Percentiles rank a stretch among this genome's conserved stretches.
phyloP scores from a whole-genome alignment of 164 flowering plant genomes.

The Tetracentron sinense region DNA sequence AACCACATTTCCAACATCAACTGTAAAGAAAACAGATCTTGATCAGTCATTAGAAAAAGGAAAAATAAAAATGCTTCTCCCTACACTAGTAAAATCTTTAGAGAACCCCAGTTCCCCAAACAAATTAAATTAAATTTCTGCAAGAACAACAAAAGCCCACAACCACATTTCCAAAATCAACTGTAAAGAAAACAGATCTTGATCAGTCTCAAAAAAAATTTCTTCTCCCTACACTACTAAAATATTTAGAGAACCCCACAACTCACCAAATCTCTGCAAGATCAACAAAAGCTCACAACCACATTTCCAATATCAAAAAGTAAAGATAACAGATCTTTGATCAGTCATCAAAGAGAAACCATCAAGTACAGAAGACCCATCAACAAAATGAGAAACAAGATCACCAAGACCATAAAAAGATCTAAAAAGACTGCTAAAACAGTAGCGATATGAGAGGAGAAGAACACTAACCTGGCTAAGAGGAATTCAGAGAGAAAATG shows the following conservation, averaged over 20 bases:
- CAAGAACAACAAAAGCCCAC: not conserved
- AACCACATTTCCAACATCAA: not conserved
- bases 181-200: slow-evolving; percentile 16
- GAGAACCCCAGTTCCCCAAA: too few species aligned
- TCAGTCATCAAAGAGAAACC: slow-evolving; percentile 5
- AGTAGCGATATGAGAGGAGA: not conserved
- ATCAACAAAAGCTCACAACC: not conserved
- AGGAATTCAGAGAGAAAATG: slow-evolving; percentile 29
- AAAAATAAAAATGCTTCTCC: not conserved
- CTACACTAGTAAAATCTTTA: not conserved
- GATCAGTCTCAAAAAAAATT: not conserved
- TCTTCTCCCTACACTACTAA: not conserved
- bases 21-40: slow-evolving; percentile 16
- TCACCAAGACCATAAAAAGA: slow-evolving; percentile 4
- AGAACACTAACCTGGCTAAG: slow-evolving; percentile 32
- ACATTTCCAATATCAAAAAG: not conserved
- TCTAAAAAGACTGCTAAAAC: not conserved
- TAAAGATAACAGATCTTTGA: slow-evolving; percentile 17
- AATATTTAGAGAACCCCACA: not conserved
- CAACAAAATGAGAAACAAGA: not conserved
- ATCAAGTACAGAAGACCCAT: slow-evolving; percentile 6
- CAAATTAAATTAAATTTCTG: slow-evolving; percentile 7
- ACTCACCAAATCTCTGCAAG: slow-evolving; percentile 8
- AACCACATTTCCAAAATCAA: not conserved
- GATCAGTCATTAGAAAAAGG: slow-evolving; percentile 1